Percentiles rank a stretch among this genome's conserved stretches.
phyloP scores from a whole-genome alignment of 306 rosid genomes.

The Trichosanthes cucumerina region DNA sequence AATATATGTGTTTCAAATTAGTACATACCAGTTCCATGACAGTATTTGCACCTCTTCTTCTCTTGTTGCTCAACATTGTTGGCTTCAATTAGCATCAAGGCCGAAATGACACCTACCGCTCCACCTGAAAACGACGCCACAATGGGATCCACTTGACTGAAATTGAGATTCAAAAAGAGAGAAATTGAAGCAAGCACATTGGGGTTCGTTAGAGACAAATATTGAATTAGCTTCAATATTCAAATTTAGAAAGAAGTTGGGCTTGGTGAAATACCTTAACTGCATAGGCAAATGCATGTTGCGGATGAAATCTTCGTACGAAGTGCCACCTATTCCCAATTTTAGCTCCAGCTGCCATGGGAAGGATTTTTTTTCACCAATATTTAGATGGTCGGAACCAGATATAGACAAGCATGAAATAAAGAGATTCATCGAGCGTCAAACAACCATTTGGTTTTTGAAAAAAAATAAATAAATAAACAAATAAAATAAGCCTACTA shows the following conservation, averaged over 20 bases:
- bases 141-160: conserved; percentile 96
- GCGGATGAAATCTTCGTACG: conserved; percentile 91
- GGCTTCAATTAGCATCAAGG: conserved; percentile 87
- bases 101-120: conserved; percentile 90
- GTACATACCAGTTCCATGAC: conserved; percentile 73
- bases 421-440: not conserved
- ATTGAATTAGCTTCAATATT: conserved; percentile 2
- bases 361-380: conserved; percentile 10
- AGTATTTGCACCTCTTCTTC: conserved; percentile 87
- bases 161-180: conserved; percentile 16
- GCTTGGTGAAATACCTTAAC: conserved; percentile 43
- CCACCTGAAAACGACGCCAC: conserved; percentile 98
- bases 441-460: too few relatives aligned
- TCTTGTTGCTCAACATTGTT: conserved; percentile 90
- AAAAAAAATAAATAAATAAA: too few relatives aligned
- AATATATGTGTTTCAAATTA: not conserved
- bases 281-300: conserved; percentile 80
- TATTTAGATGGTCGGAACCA: not conserved
- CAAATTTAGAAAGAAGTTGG: not conserved
- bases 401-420: not conserved
- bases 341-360: conserved; percentile 76
- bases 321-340: conserved; percentile 83
- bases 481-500: too few relatives aligned
- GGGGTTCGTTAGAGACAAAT: conserved; percentile 4
- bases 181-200: not conserved